Evolutionary conservation across 495 filamentous ascomycete species (phyloP), one percentile per base, ranked within the genome.

Genomic region (Patellaria atrata): DNA sequence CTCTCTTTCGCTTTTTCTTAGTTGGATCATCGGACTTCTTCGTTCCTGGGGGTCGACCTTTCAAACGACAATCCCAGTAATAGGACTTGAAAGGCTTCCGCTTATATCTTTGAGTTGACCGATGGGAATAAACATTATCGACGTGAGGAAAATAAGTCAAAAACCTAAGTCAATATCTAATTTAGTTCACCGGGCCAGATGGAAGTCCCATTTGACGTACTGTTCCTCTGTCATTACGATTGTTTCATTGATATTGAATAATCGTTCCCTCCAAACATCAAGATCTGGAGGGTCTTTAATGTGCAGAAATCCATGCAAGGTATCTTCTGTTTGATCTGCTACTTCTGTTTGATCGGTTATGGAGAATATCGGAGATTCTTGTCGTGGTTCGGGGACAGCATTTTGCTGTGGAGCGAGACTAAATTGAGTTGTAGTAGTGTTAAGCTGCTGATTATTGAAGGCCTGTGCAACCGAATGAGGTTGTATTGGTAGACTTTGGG

Each of bases 71-170:
- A 54, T 91, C 83, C 71, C 80, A 91, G 57, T 91, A 93, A 54
- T 86, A 79, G 5, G 80, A 82, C 21, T 84, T 68, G 40, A 86
- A 79, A 9, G 79, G 76, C 38, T 80, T 83, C 43, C 76, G 76
- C 57, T 93, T 89, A 57, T 86, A 86, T 35, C 65, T 64, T 50
- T 91, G 82, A 3, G 82, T 87, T 3, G 83, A 87, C 30, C 83
- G 77, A 59, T 89, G 83, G 12, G 82, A 87, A 54, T 87, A 93
- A 30, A 93, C 72, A 54, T 93, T 93, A 57, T 93, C 84, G 48
- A 91, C 66, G 55, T 87, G 82, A 0, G 82, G 82, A 51, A 85
- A 93, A 57, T 89, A 93, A 13, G 72, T 86, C 45, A 81, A 72
- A 57, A 81, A 89, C 54, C 82, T 87, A 47, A 7, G 34, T 22